Conservation (phyloP, 129 eudicot species). For the Flaveria sonorensis region DNA sequence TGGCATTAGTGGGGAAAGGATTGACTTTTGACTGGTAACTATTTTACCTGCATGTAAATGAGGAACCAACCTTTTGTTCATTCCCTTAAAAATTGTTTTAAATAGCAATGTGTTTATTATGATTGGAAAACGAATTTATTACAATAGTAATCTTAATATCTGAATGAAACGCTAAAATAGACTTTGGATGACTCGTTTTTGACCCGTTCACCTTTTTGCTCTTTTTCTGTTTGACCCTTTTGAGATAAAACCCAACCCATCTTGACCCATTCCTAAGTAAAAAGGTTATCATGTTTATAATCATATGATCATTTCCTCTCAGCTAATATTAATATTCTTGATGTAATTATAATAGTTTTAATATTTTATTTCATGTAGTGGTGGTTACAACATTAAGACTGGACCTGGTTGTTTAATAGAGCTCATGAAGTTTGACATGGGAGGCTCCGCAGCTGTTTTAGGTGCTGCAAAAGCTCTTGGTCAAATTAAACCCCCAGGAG, state of each 20-base stretch:
- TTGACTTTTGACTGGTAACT: constrained; percentile 82
- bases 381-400: constrained; percentile 42
- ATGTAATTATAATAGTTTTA: background rate
- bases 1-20: constrained; percentile 82
- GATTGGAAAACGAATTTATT: background rate
- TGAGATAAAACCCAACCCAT: background rate
- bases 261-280: background rate
- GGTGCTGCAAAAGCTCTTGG: constrained; percentile 99
- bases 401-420: constrained; percentile 69
- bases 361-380: constrained; percentile 35
- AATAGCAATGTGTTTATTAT: background rate
- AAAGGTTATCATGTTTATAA: background rate
- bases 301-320: background rate
- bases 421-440: constrained; percentile 99
- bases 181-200: background rate
- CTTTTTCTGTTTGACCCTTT: background rate
- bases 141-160: background rate
- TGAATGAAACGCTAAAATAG: background rate
- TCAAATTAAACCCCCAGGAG: constrained; percentile 92
- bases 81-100: background rate
- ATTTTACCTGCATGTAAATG: constrained; percentile 18
- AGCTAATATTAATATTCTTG: background rate
- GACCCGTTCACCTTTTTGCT: background rate
- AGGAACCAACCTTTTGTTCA: background rate
- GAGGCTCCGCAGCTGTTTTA: constrained; percentile 98